Evolutionary conservation across 768 basidiomycete species (phyloP).

Genomic region (Lanmaoa rubissima): DNA sequence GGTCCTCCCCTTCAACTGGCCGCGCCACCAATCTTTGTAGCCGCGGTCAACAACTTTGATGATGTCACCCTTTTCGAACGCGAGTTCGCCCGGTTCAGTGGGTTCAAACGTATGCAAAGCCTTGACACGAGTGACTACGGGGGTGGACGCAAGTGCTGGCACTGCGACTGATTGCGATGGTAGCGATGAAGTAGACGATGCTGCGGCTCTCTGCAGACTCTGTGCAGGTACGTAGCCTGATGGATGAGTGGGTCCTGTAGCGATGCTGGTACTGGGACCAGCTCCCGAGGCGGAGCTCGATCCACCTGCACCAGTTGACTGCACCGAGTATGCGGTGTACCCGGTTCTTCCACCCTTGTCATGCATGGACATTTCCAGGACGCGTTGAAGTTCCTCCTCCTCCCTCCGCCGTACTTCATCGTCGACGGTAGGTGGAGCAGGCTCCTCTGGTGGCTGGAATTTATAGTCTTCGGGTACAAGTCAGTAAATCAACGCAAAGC

Average conservation of each 20-base stretch:
- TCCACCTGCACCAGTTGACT: constrained; percentile 36
- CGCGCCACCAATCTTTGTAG: constrained; percentile 97
- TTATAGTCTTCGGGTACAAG: constrained; percentile 54
- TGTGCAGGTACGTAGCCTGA: constrained; percentile 60
- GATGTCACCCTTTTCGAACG: constrained; percentile 88
- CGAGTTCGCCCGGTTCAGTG: constrained; percentile 84
- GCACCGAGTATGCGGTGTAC: constrained; percentile 48
- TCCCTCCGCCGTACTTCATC: constrained; percentile 81
- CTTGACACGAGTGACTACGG: constrained; percentile 76
- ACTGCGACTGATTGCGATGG: constrained; percentile 19
- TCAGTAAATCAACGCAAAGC: constrained; percentile 12
- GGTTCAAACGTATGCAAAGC: constrained; percentile 89
- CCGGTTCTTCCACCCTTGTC: constrained; percentile 79
- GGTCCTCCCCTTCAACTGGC: constrained; percentile 84
- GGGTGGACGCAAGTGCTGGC: constrained; percentile 15
- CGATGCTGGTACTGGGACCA: constrained; percentile 23
- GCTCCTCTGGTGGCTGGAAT: constrained; percentile 60
- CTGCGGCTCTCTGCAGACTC: constrained; percentile 38
- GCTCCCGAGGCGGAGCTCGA: constrained; percentile 23
- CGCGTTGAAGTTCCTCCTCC: constrained; percentile 93
- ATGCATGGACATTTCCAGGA: constrained; percentile 87
- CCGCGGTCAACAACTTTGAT: constrained; percentile 94
- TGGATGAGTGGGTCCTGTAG: constrained; percentile 39
- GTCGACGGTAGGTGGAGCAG: constrained; percentile 66
- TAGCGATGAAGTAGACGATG: constrained; percentile 30